These are phyloP conservation scores for Ustanciosporium gigantosporum DNA, from an alignment of 1,284 basidiomycete species.

Conservation along the genomic window DNA sequence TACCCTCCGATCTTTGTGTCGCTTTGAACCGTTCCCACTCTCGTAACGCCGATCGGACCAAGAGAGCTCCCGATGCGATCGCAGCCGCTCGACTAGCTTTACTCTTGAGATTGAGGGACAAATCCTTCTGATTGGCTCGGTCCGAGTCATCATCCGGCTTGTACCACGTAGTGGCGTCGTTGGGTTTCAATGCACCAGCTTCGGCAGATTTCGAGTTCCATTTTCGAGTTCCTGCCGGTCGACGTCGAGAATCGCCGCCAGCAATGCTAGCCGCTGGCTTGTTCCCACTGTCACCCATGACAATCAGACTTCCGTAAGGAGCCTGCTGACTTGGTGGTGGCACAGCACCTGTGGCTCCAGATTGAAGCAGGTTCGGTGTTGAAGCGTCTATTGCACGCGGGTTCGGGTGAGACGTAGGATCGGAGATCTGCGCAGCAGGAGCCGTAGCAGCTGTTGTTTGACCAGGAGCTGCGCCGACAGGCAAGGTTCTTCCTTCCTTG, in stretches of 20 bases:
- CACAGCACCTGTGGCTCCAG: constrained; percentile 9
- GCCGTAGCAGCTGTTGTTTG: neutral
- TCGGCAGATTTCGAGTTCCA: constrained; percentile 25
- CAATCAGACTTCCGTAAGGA: neutral
- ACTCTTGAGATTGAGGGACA: constrained; percentile 13
- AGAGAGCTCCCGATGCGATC: constrained; percentile 29
- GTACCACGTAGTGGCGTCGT: constrained; percentile 17
- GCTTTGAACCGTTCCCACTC: constrained; percentile 47
- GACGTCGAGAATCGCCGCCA: too few species aligned
- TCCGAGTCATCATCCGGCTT: constrained; percentile 17
- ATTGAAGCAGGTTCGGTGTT: constrained; percentile 3
- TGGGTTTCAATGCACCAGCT: constrained; percentile 5
- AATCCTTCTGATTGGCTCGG: too few species aligned
- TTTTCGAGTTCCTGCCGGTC: constrained; percentile 13
- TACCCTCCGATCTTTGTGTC: constrained; percentile 33
- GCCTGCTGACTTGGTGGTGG: constrained; percentile 12
- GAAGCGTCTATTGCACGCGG: neutral
- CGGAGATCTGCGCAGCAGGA: neutral
- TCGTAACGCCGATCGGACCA: constrained; percentile 31
- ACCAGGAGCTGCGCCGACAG: neutral
- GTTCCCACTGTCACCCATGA: constrained; percentile 15
- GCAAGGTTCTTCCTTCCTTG: constrained; percentile 19
- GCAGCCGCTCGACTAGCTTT: constrained; percentile 17
- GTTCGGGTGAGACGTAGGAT: neutral
- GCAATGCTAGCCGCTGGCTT: neutral